Base-by-base conservation (phyloP, 2,329 filamentous ascomycete species). In the Tolypocladium capitatum region DNA sequence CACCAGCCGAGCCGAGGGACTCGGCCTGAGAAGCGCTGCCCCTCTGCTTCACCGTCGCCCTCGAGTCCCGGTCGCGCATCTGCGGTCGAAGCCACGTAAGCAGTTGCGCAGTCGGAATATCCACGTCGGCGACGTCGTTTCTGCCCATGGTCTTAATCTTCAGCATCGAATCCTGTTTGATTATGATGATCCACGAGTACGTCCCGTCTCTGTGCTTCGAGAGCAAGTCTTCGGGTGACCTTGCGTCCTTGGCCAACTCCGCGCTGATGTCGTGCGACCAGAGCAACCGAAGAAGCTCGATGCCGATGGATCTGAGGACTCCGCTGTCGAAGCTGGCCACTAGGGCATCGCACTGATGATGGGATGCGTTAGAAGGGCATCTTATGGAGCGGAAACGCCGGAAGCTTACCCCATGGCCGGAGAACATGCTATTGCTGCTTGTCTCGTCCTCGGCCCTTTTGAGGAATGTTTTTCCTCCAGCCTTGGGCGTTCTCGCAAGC, bases 261-360 rank as follows among this genome's bases (percentile, higher is more conserved):
- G 91, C 88, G 51, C 83, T 91, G 60, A 97, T 86, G 48, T 86
- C 84, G 57, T 88, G 80, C 1, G 80, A 73, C 83, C 92, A 97
- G 4, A 98, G 74, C 27, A 77, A 78, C 49, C 84, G 80, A 9
- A 96, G 70, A 38, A 96, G 73, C 54, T 86, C 83, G 24, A 95
- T 71, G 1, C 89, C 90, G 0, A 77, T 75, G 0, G 83, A 84
- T 35, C 86, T 81, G 13, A 96, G 75, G 4, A 88, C 76, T 4
- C 80, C 75, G 0, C 83, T 70, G 58, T 95, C 89, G 57, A 94
- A 94, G 57, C 88, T 91, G 11, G 89, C 86, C 34, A 98, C 82
- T 3, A 97, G 78, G 14, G 92, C 86, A 62, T 97, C 90, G 59
- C 90, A 95, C 73, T 87, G 20, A 16, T n/a, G 9, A 14, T 20